A percentile compares a stretch with the other conserved stretches of the same genome.
phyloP scores from a whole-genome alignment of 2,329 filamentous ascomycete species.

The Penicillium decumbens region DNA sequence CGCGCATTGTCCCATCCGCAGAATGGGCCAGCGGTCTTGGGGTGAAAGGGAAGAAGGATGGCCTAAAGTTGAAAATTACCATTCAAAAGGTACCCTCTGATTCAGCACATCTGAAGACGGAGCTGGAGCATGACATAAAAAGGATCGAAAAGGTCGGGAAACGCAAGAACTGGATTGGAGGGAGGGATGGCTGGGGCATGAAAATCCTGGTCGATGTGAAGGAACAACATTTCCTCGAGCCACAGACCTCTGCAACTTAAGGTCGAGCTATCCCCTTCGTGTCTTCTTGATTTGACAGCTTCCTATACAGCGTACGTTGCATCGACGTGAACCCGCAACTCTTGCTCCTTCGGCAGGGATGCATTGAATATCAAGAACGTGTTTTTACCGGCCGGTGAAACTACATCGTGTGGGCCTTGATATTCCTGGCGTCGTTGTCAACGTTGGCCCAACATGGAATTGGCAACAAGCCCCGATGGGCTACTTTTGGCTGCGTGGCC shows the following conservation, averaged over 20 bases:
- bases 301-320: not conserved
- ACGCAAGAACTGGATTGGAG: slow-evolving; percentile 36
- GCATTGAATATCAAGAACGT: not conserved
- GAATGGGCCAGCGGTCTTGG: slow-evolving; percentile 30
- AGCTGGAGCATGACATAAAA: slow-evolving; percentile 22
- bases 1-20: slow-evolving; percentile 26
- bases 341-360: not conserved
- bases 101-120: slow-evolving; percentile 22
- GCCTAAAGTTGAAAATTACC: slow-evolving; percentile 25
- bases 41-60: slow-evolving; percentile 30
- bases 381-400: not conserved
- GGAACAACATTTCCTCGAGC: slow-evolving; percentile 16
- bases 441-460: not conserved
- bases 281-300: no score
- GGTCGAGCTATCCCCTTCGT: not conserved
- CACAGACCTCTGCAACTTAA: not conserved
- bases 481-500: not conserved
- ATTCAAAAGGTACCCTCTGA: slow-evolving; percentile 25
- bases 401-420: not conserved
- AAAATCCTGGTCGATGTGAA: slow-evolving; percentile 20
- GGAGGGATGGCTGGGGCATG: slow-evolving; percentile 27
- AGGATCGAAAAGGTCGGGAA: slow-evolving; percentile 36
- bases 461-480: not conserved
- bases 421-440: not conserved
- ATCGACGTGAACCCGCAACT: not conserved